Base-by-base conservation (phyloP, 2,329 filamentous ascomycete species). In the Neophaeococcomyces aloes region DNA sequence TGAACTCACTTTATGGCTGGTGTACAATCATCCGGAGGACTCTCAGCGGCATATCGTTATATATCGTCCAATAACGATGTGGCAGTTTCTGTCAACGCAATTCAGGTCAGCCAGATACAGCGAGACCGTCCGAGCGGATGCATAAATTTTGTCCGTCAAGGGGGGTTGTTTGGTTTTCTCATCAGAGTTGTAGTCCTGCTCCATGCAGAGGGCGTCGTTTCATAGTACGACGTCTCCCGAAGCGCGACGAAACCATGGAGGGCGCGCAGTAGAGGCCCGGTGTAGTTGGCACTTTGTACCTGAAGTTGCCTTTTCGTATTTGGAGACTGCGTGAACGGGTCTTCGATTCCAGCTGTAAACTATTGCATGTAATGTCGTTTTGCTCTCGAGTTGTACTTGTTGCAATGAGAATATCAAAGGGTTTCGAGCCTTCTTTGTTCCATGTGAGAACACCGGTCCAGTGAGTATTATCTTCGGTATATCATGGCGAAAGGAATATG, bases 171-270 rank as follows among this genome's bases (percentile, higher is more conserved):
- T 8, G 7, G 13, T 15, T 18, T 42, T 42, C 21, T 42, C 39
- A 23, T 38, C 31, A 10, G 5, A 10, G 6, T 18, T 17, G 21
- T 38, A 10, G n/a, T 8, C 13, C 21, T 42, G 29, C 4, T 42
- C 13, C 31, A 42, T 42, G 29, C 39, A 42, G 21, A 42, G 37
- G 7, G 39, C 18, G 35, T 42, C 39, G 21, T 18, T 42, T 29
- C 39, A 42, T n/a, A 42, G 18, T 8, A 11, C 13, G 7, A 14
- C 7, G 17, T 33, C 17, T 18, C n/a, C 31, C 31, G 31, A 6
- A 33, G n/a, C 5, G 7, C 13, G n/a, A 7, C 31, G n/a, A 14
- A 33, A 14, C 31, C n/a, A 7, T 33, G 6, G n/a, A 14, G n/a
- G n/a, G 17, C n/a, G 31, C 31, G n/a, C 5, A 13, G n/a, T 33